Base-by-base conservation (phyloP, 208 protist species). In the Leptomonas pyrrhocoris region DNA sequence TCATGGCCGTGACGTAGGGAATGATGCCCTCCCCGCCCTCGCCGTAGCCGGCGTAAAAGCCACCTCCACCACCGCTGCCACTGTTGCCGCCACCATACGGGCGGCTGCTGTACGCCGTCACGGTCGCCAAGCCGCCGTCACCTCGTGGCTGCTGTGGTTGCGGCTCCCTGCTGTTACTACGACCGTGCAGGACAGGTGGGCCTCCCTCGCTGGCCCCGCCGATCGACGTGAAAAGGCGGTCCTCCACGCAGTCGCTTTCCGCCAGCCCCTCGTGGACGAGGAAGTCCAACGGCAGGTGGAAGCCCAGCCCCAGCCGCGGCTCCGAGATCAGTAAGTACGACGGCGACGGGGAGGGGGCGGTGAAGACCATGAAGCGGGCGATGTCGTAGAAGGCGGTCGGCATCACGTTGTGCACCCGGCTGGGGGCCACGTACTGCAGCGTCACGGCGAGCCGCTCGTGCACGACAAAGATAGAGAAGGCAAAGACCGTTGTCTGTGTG, bases 241-340 rank as follows among this genome's bases (percentile, higher is more conserved):
- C 57, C 63, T 58, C 63, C 19, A 72, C 56, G 25, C 58, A 54
- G 68, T 68, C 58, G 60, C 64, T 72, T 79, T 84, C 58, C 58
- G 75, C 77, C 30, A 89, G 62, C 11, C 80, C 77, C 50, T 81
- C 77, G 71, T 74, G 79, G 36, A 92, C 73, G 3, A 77, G 56
- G 57, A 93, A 96, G 67, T 92, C 83, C 27, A 94, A 75, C 6
- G 91, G 84, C 2, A 96, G 77, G 60, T 90, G 88, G 65, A 88
- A 86, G 56, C 91, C 91, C 19, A 96, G 68, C 16, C 91, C 91
- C 34, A 94, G 85, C 16, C 91, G 81, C 23, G 88, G 91, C 74
- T 96, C 88, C 18, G 86, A 84, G 28, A 89, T 71, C n/a, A 94
- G 77, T 42, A 94, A 63, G 73, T 96, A 96, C 51, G 91, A 96